These are phyloP conservation scores for Aspergillus novoparasiticus DNA, from an alignment of 2,329 filamentous ascomycete species.

Conservation along the genomic window DNA sequence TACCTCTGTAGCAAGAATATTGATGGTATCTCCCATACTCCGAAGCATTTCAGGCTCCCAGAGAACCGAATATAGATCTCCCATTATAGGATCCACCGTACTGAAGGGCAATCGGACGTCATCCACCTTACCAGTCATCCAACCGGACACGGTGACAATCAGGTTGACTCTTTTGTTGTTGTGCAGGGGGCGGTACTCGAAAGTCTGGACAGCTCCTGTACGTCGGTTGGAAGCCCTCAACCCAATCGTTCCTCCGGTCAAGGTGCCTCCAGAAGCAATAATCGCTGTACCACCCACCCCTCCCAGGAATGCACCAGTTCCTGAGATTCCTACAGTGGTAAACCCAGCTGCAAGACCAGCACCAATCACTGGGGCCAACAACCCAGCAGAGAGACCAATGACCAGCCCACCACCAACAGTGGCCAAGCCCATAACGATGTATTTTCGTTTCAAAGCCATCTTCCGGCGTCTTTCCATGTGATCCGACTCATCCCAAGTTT, in stretches of 20 bases:
- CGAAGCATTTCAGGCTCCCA: slow-evolving; percentile 99
- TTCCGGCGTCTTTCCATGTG: slow-evolving; percentile 88
- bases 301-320: slow-evolving; percentile 85
- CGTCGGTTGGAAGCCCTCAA: slow-evolving; percentile 81
- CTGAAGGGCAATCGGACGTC: slow-evolving; percentile 94
- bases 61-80: slow-evolving; percentile 92
- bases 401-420: slow-evolving; percentile 94
- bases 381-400: slow-evolving; percentile 89
- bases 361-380: slow-evolving; percentile 91
- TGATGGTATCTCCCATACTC: slow-evolving; percentile 98
- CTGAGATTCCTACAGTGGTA: slow-evolving; percentile 88
- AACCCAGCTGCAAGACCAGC: slow-evolving; percentile 92
- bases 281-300: slow-evolving; percentile 91
- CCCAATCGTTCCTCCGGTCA: slow-evolving; percentile 85
- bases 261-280: slow-evolving; percentile 85
- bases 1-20: slow-evolving; percentile 95
- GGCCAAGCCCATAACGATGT: slow-evolving; percentile 94
- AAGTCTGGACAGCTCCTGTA: slow-evolving; percentile 90
- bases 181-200: slow-evolving; percentile 93
- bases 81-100: slow-evolving; percentile 97
- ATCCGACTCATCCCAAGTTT: slow-evolving; percentile 97
- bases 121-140: slow-evolving; percentile 98
- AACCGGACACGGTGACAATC: slow-evolving; percentile 91
- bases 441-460: slow-evolving; percentile 75
- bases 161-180: slow-evolving; percentile 98